Base-by-base conservation (phyloP, 73 alveolate genomes). In the Halteria grandinella region DNA sequence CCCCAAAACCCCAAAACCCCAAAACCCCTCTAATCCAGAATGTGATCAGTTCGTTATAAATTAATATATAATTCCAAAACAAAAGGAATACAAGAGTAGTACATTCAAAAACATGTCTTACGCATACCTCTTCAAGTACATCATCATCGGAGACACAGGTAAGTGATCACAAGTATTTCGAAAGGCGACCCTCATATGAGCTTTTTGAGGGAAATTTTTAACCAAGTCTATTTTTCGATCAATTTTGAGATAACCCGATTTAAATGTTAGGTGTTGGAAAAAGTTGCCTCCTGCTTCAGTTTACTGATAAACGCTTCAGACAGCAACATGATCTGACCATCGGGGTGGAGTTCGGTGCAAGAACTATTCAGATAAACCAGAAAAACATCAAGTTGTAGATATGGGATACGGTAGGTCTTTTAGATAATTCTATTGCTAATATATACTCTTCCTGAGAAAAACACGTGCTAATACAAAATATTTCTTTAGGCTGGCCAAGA, bases 271-370 rank as follows among this genome's bases (percentile, higher is more conserved):
- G 91, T 54, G 96, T 84, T 21, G 96, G 96, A 18, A 89, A 89
- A 64, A 84, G 93, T 1, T 89, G 96, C 33, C 88, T 89, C 0
- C 83, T 89, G 2, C 91, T 89, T 14, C 91, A 89, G 58, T 89
- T 89, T 58, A 89, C 96, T 4, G 96, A 89, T 82, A 78, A 89
- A 58, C 63, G 91, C 63, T 89, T 89, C 62, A 63, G 93, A 48
- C 86, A 88, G 41, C 85, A 89, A 73, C 96, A 89, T 78, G 99
- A 94, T 72, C 92, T 92, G 11, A 94, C 99, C 7, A 89, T 94
- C 25, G 99, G 99, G 20, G 99, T 94, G 12, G 99, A 94, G 79
- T 94, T 94, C 69, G 99, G 99, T 23, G 97, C 97, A 12, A 89
- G 96, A 76, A 93, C 90, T 25, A 83, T 94, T 24, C 66, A 90